These are phyloP conservation scores for Boletales sp. DNA, from an alignment of 768 basidiomycete genomes.

Conservation along the genomic window DNA sequence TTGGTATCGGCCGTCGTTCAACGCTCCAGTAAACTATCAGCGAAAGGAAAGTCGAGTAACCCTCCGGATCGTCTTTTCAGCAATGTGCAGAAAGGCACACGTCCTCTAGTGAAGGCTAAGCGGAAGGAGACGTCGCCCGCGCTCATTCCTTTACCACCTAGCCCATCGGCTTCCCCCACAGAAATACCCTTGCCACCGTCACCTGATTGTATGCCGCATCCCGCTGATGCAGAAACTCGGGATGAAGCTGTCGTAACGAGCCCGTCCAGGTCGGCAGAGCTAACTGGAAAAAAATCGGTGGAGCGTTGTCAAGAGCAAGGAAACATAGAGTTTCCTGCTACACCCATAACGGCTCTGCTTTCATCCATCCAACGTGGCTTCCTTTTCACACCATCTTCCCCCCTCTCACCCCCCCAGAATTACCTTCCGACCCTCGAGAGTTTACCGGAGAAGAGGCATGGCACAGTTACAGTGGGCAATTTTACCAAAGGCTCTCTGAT, in stretches of 20 bases:
- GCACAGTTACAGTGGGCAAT: background rate
- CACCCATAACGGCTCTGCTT: conserved; percentile 65
- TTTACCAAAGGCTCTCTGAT: background rate
- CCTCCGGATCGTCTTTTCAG: conserved; percentile 5
- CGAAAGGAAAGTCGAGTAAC: conserved; percentile 9
- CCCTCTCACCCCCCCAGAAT: conserved; percentile 54
- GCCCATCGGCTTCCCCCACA: conserved; percentile 18
- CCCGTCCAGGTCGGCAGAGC: background rate
- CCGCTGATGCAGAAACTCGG: conserved; percentile 1
- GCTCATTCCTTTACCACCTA: conserved; percentile 16
- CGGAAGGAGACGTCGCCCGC: conserved; percentile 15
- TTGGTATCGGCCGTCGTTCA: background rate
- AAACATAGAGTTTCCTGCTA: conserved; percentile 33
- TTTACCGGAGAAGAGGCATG: conserved; percentile 7
- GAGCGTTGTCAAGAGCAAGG: conserved; percentile 3
- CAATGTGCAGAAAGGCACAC: conserved; percentile 8
- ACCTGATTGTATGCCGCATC: conserved; percentile 7
- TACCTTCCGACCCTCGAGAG: conserved; percentile 26
- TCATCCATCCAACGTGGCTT: conserved; percentile 65
- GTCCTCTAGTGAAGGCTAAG: conserved; percentile 9
- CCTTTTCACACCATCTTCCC: conserved; percentile 59
- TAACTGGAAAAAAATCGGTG: background rate
- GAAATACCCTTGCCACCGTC: conserved; percentile 21
- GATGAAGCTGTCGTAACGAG: conserved; percentile 1
- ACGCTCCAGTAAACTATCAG: conserved; percentile 9